Evolutionary conservation across 768 basidiomycete species (phyloP).

Genomic region (Mycena indigotica): DNA sequence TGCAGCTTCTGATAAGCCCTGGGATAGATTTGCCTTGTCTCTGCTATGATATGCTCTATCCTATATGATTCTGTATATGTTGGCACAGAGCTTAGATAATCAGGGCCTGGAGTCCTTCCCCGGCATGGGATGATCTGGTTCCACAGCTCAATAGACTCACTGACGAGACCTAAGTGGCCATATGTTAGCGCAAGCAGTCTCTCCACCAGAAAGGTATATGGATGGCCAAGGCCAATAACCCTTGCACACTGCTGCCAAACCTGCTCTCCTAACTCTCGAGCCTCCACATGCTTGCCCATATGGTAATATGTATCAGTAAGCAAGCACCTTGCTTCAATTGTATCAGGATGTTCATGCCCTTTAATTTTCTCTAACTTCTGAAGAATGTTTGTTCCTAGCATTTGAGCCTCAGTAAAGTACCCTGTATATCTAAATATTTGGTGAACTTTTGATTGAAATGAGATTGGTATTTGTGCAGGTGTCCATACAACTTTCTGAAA

Average conservation of each 20-base stretch:
- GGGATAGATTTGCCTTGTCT: too few relatives aligned
- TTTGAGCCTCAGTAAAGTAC: slow-evolving; percentile 6
- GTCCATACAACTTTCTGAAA: neutral
- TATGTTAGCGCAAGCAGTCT: neutral
- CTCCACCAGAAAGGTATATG: neutral
- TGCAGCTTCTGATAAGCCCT: too few relatives aligned
- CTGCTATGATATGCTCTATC: too few relatives aligned
- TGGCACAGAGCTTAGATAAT: too few relatives aligned
- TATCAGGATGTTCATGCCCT: slow-evolving; percentile 20
- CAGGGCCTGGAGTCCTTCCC: too few relatives aligned
- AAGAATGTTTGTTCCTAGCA: slow-evolving; percentile 9
- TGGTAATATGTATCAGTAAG: neutral
- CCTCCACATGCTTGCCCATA: neutral
- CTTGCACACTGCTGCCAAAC: neutral
- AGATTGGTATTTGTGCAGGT: too few relatives aligned
- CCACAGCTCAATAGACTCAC: too few relatives aligned
- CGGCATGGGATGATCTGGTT: too few relatives aligned
- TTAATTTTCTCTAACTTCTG: slow-evolving; percentile 3
- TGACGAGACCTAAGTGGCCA: too few relatives aligned
- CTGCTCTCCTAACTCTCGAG: neutral
- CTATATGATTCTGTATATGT: too few relatives aligned
- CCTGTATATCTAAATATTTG: neutral
- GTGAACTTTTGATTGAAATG: neutral
- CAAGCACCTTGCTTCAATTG: slow-evolving; percentile 2
- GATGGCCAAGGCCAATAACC: neutral